Conservation (phyloP, 106 monocot genomes). For the Apostasia ramifera region DNA sequence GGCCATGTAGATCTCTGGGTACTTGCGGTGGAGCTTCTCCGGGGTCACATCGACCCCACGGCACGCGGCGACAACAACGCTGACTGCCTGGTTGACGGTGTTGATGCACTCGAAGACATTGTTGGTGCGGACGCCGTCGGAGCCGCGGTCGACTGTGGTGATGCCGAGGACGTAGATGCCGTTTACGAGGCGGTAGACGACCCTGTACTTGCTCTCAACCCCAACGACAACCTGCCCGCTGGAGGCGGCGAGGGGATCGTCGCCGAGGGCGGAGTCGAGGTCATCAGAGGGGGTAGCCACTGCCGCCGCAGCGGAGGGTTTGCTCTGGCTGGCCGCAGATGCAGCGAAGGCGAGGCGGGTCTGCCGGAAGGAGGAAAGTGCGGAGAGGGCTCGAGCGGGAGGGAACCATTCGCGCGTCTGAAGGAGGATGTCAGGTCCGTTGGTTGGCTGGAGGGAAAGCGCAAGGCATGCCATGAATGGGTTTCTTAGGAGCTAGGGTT, state of each 20-base stretch:
- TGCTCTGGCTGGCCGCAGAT: not conserved
- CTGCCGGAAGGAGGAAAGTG: slow-evolving; percentile 9
- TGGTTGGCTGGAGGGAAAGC: slow-evolving; percentile 77
- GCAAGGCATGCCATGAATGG: slow-evolving; percentile 92
- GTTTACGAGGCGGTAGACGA: slow-evolving; percentile 97
- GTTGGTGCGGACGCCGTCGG: slow-evolving; percentile 16
- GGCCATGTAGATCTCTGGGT: slow-evolving; percentile 97
- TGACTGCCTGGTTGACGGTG: slow-evolving; percentile 86
- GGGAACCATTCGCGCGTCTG: slow-evolving; percentile 58
- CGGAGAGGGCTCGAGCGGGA: slow-evolving; percentile 39
- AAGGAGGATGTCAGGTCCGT: slow-evolving; percentile 87
- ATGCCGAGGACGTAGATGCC: slow-evolving; percentile 90
- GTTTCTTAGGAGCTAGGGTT: slow-evolving; percentile 13
- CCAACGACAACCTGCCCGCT: slow-evolving; percentile 90
- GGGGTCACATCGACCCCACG: slow-evolving; percentile 93
- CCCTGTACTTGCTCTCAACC: slow-evolving; percentile 77
- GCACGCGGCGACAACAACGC: slow-evolving; percentile 85
- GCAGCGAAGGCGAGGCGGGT: slow-evolving; percentile 24
- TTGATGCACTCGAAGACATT: slow-evolving; percentile 76
- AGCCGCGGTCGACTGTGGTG: slow-evolving; percentile 53
- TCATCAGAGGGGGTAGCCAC: slow-evolving; percentile 25
- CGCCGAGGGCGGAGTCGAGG: slow-evolving; percentile 65
- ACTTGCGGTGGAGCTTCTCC: slow-evolving; percentile 86
- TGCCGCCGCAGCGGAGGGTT: slow-evolving; percentile 8
- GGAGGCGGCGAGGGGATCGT: slow-evolving; percentile 92